Base-by-base conservation (phyloP, 208 protist genomes). In the Leishmania mexicana region DNA sequence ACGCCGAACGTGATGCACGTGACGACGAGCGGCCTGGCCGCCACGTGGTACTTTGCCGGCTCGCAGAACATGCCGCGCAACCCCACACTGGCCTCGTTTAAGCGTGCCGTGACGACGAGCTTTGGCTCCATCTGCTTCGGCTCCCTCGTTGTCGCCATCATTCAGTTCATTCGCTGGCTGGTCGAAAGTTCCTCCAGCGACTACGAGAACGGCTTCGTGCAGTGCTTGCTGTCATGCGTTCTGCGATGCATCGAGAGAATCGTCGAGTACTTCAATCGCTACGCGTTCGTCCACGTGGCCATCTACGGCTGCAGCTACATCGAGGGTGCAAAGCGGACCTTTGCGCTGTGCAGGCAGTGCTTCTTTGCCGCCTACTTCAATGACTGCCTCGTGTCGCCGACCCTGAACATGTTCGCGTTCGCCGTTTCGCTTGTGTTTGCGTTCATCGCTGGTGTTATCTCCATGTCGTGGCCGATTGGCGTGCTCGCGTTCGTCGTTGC, bases 41-140 rank as follows among this genome's bases (percentile, higher is more conserved):
- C 94, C 5, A 97, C 93, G 65, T 97, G 95, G 96, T 98, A 97
- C 89, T 98, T 97, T 86, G 92, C 90, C 19, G 93, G 93, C 24
- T 78, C 80, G 17, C 76, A 80, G 31, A 88, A 89, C 75, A 94
- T 94, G 89, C 94, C 94, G 19, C 79, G 72, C 31, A 91, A 94
- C 80, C 93, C 95, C 8, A 95, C 94, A 35, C 2, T 94, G 8
- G 85, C 87, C 38, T 92, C 93, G 19, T 92, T 98, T 54, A 90
- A 88, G 74, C 88, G 96, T 2, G 90, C 94, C n/a, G 80, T 78
- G 24, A 97, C 94, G 17, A 97, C 92, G 19, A 95, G 90, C 78
- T 93, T 98, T 60, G 96, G 96, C 64, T 95, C 93, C 80, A 96
- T 98, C 80, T 98, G 96, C 87, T 97, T 98, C 78, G 96, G 96